phyloP scores from a whole-genome alignment of 768 basidiomycete genomes.

The Lenzites betulinus region DNA sequence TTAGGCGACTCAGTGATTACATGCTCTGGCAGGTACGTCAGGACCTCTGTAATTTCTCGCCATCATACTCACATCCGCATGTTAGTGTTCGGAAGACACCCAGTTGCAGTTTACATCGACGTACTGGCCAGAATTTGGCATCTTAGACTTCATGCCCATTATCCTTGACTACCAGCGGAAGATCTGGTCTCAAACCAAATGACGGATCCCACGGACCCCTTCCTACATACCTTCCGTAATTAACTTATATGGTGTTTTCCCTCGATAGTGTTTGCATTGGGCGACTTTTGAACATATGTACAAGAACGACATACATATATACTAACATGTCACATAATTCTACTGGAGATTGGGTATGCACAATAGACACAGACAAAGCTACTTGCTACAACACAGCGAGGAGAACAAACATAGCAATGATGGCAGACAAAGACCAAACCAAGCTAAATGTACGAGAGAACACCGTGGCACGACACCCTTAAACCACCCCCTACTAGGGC shows the following conservation, averaged over 20 bases:
- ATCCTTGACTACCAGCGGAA: constrained; percentile 87
- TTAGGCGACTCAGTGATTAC: constrained; percentile 85
- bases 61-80: background rate
- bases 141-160: constrained; percentile 85
- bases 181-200: constrained; percentile 44
- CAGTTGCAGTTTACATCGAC: constrained; percentile 84
- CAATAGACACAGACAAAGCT: background rate
- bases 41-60: background rate
- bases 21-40: constrained; percentile 90
- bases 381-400: background rate
- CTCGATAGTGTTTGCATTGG: background rate
- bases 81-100: constrained; percentile 78
- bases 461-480: background rate
- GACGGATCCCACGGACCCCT: background rate
- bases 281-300: background rate
- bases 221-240: background rate
- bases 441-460: background rate
- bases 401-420: background rate
- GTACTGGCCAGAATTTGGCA: constrained; percentile 93
- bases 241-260: constrained; percentile 12
- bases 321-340: background rate
- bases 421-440: background rate
- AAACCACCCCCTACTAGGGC: background rate
- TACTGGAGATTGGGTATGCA: background rate
- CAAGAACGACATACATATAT: background rate